Evolutionary conservation across 805 yeast species (phyloP).

Genomic region (Lachancea fermentati): DNA sequence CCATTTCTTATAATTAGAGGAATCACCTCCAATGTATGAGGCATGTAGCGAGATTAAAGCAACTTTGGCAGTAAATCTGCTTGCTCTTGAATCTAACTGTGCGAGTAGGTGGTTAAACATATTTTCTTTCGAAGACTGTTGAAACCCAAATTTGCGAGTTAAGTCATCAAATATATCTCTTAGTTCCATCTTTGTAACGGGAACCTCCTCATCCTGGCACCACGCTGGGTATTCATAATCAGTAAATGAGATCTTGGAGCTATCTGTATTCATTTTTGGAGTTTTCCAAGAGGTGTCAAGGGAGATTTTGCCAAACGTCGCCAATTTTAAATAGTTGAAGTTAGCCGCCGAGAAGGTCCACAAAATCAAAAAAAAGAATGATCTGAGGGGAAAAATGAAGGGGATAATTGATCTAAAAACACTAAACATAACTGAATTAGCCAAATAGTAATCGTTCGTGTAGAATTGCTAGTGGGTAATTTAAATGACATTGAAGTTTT

Average conservation of each 20-base stretch:
- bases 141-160: slow-evolving; percentile 74
- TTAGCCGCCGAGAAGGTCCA: no score
- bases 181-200: slow-evolving; percentile 66
- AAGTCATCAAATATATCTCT: slow-evolving; percentile 52
- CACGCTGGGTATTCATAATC: slow-evolving; percentile 33
- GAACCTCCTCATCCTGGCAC: slow-evolving; percentile 49
- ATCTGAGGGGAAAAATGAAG: no score
- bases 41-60: slow-evolving; percentile 79
- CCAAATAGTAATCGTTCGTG: no score
- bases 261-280: neutral
- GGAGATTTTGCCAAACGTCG: no score
- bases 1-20: slow-evolving; percentile 88
- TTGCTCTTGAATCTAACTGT: slow-evolving; percentile 80
- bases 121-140: slow-evolving; percentile 67
- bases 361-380: no score
- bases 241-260: slow-evolving; percentile 16
- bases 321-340: no score
- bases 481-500: no score
- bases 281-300: neutral
- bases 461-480: no score
- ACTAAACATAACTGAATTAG: no score
- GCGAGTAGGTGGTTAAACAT: slow-evolving; percentile 77
- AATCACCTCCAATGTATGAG: slow-evolving; percentile 88
- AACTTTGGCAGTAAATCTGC: slow-evolving; percentile 63
- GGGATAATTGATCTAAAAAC: no score